Evolutionary conservation across 257 asterid genomes (phyloP).

Genomic region (Ocimum tenuiflorum): DNA sequence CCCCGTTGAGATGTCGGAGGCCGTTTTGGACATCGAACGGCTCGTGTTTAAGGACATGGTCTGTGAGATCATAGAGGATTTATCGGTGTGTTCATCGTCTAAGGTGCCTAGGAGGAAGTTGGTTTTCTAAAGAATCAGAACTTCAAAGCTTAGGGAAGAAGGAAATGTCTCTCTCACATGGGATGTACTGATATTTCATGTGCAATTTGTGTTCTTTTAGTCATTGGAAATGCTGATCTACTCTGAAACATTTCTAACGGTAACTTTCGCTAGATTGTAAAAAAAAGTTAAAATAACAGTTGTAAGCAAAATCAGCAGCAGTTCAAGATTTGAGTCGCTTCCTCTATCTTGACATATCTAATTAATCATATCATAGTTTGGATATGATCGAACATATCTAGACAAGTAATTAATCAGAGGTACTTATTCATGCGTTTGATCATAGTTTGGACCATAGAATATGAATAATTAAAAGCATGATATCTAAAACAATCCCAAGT

Average conservation of each 20-base stretch:
- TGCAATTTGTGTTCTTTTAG: neutral
- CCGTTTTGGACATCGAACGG: conserved; percentile 66
- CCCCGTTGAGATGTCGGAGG: conserved; percentile 62
- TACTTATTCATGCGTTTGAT: too few species aligned
- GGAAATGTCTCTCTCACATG: neutral
- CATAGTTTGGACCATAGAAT: too few species aligned
- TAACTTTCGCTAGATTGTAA: conserved; percentile 22
- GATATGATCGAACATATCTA: conserved; percentile 4
- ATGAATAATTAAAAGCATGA: too few species aligned
- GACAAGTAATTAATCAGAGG: too few species aligned
- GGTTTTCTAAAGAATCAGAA: conserved; percentile 33
- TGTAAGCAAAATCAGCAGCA: conserved; percentile 16
- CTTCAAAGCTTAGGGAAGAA: neutral
- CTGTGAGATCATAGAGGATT: conserved; percentile 55
- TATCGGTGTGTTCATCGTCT: conserved; percentile 24
- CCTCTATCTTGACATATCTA: conserved; percentile 1
- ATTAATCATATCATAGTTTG: neutral
- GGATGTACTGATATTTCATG: conserved; percentile 2
- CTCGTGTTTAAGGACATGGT: conserved; percentile 67
- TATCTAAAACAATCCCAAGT: too few species aligned
- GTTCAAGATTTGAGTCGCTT: conserved; percentile 1
- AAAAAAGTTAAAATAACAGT: neutral
- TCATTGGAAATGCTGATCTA: conserved; percentile 17
- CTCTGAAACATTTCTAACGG: conserved; percentile 25
- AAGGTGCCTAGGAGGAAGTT: conserved; percentile 52